Percentiles rank a stretch among this genome's conserved stretches.
Evolutionary conservation across 2,329 filamentous ascomycete genomes (phyloP).

Genomic region (Incumbomyces lentus): DNA sequence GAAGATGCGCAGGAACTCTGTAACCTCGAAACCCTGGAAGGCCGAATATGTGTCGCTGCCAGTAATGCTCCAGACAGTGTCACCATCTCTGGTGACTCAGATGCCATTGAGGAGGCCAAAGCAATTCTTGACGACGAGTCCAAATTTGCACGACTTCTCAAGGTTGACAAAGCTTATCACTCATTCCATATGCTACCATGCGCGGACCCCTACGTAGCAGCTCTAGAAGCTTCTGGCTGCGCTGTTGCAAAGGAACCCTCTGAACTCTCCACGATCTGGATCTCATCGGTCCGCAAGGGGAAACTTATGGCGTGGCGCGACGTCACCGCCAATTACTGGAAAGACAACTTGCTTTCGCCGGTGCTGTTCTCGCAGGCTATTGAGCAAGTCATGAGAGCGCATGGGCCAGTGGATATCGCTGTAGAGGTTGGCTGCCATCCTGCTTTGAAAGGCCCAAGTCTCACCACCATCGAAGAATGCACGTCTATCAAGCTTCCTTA

Average conservation of each 20-base stretch:
- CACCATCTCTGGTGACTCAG: constrained; percentile 28
- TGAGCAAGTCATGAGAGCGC: constrained; percentile 17
- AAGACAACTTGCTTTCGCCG: constrained; percentile 22
- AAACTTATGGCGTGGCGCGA: constrained; percentile 10
- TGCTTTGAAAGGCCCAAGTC: too few relatives aligned
- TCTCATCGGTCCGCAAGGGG: constrained; percentile 23
- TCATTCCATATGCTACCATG: constrained; percentile 23
- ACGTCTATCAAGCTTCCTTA: too few relatives aligned
- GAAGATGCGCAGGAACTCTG: too few relatives aligned
- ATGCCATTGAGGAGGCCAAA: constrained; percentile 19
- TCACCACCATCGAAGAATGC: too few relatives aligned
- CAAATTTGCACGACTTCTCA: constrained; percentile 22
- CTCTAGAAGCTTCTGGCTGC: constrained; percentile 10
- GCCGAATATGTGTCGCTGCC: too few relatives aligned
- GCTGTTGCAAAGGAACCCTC: not conserved
- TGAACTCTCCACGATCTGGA: constrained; percentile 6
- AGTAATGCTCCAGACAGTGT: constrained; percentile 30
- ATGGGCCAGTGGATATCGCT: not conserved
- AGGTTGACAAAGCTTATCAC: constrained; percentile 24
- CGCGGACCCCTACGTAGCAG: constrained; percentile 19
- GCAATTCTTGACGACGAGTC: constrained; percentile 8
- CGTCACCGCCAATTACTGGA: constrained; percentile 2
- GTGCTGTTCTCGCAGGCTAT: constrained; percentile 16
- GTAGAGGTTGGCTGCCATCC: constrained; percentile 31
- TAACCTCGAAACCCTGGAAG: too few relatives aligned